Evolutionary conservation across 176 grass and related monocot genomes (phyloP).

Genomic region (Bromus sterilis): DNA sequence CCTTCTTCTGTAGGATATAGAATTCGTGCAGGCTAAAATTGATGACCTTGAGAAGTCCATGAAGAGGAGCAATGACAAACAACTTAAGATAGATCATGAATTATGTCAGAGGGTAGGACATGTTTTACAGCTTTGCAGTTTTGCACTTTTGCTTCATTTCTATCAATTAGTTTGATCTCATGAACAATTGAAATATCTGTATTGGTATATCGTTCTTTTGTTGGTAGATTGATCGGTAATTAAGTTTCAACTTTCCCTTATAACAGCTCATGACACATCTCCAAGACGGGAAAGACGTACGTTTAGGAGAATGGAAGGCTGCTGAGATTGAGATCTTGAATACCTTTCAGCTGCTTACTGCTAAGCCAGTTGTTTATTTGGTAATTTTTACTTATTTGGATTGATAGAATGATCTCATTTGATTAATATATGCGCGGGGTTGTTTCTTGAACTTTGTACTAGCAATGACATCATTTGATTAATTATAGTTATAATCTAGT

Average conservation of each 20-base stretch:
- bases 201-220: not conserved
- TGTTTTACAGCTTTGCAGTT: not conserved
- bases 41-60: conserved; percentile 92
- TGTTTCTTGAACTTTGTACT: not conserved
- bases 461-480: not conserved
- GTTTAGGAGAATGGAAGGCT: conserved; percentile 92
- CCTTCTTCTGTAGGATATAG: conserved; percentile 65
- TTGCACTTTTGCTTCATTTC: not conserved
- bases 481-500: not conserved
- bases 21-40: conserved; percentile 63
- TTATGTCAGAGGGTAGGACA: conserved; percentile 67
- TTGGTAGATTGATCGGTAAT: not conserved
- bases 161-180: not conserved
- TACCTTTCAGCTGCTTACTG: conserved; percentile 85
- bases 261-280: conserved; percentile 59
- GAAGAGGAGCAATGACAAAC: conserved; percentile 99
- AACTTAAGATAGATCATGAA: conserved; percentile 88
- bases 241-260: conserved; percentile 6
- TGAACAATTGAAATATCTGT: not conserved
- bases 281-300: conserved; percentile 70
- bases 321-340: conserved; percentile 95
- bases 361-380: conserved; percentile 95
- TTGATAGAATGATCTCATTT: not conserved
- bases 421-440: not conserved
- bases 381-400: conserved; percentile 20